Evolutionary conservation across 345 rosid species (phyloP), one percentile per base, ranked within the genome.

Genomic region (Raphanus raphanistrum): DNA sequence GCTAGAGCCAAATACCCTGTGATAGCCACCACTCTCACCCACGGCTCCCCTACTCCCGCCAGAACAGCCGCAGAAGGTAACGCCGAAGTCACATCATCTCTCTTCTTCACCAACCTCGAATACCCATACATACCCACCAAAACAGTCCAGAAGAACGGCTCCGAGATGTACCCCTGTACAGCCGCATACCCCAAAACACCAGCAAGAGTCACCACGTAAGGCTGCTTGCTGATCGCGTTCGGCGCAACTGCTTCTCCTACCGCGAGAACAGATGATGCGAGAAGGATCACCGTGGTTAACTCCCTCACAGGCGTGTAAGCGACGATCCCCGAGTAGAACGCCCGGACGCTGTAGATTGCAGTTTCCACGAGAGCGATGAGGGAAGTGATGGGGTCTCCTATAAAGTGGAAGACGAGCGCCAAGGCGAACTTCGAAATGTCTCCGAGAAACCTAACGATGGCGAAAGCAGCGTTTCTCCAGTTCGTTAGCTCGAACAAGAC

Each of bases 11-110:
- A 50, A 82, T 86, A 94, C 7, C 85, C 86, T 76, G 73, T 67
- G 55, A 92, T 78, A 0, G 74, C 91, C 72, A 86, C 62, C 9
- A 87, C 79, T 80, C 98, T 85, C 74, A 92, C 90, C 98, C 98
- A 94, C 21, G 95, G 93, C 75, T 90, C 93, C 12, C 98, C 95
- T 4, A 90, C 82, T 7, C 92, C 97, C 68, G 92, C 93, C 60
- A 88, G 63, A 15, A 86, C 90, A 83, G 98, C 91, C 61, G 90
- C 93, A 43, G 79, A 89, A 63, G 97, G 97, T 66, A 94, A 74
- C 28, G 88, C 90, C 8, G 97, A 88, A 6, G 93, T 85, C 68
- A 94, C 95, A 75, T 90, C 81, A 9, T 94, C 93, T 43, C 89
- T 85, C 85, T 83, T 94, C 81, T 81, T 90, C 6, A 94, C 54